Conservation (phyloP, 805 yeast genomes). For the Pichia ethanolica region DNA sequence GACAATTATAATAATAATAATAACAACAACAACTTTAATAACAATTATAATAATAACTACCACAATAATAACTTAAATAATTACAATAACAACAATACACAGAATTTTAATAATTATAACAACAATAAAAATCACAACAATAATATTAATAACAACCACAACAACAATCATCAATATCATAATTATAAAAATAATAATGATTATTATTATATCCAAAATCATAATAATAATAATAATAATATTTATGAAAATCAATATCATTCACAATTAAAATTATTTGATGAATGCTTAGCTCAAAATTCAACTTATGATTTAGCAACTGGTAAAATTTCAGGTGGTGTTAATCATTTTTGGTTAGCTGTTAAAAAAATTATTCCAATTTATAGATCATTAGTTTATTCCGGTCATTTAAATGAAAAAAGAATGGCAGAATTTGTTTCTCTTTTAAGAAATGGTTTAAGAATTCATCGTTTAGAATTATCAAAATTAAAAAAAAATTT, state of each 20-base stretch:
- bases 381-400: conserved; percentile 38
- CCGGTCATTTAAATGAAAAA: conserved; percentile 40
- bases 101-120: too few relatives aligned
- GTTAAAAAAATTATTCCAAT: conserved; percentile 43
- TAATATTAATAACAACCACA: neutral
- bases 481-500: conserved; percentile 51
- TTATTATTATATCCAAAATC: neutral
- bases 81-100: neutral
- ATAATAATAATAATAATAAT: too few relatives aligned
- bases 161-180: neutral
- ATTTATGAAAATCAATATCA: neutral
- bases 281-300: conserved; percentile 37
- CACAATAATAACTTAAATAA: neutral
- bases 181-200: neutral
- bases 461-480: conserved; percentile 48
- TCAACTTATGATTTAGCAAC: conserved; percentile 31
- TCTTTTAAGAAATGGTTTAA: conserved; percentile 45
- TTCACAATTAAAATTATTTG: conserved; percentile 26
- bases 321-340: conserved; percentile 33
- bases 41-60: neutral
- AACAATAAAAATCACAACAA: neutral
- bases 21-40: neutral
- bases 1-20: neutral
- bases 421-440: conserved; percentile 45
- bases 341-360: conserved; percentile 46